Conservation (phyloP, 1,139 yeast genomes). For the Magnusiomyces sp. region DNA sequence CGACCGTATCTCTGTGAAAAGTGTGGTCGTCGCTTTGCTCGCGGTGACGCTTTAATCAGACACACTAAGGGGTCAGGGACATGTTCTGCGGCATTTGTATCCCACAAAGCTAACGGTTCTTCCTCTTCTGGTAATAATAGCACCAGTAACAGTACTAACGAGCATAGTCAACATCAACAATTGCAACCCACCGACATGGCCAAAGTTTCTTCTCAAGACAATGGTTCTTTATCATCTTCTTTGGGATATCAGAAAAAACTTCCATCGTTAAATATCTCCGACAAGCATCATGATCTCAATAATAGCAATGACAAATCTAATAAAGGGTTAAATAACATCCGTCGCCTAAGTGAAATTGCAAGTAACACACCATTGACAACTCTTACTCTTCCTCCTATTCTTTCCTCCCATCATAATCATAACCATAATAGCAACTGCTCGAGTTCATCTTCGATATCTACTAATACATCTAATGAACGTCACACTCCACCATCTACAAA, state of each 20-base stretch:
- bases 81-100: slow-evolving; percentile 19
- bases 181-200: slow-evolving; percentile 10
- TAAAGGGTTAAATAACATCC: background rate
- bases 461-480: too few relatives aligned
- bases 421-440: too few relatives aligned
- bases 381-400: too few relatives aligned
- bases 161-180: slow-evolving; percentile 14
- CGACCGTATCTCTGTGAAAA: slow-evolving; percentile 54
- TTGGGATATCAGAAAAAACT: background rate
- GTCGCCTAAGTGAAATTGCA: background rate
- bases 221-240: background rate
- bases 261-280: background rate
- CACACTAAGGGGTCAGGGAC: slow-evolving; percentile 41
- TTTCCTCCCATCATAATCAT: too few relatives aligned
- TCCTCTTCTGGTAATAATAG: background rate
- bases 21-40: slow-evolving; percentile 62
- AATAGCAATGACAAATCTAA: background rate
- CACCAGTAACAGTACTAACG: slow-evolving; percentile 6
- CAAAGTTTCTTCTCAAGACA: slow-evolving; percentile 1
- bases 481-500: too few relatives aligned
- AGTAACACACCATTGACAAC: too few relatives aligned
- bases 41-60: slow-evolving; percentile 69
- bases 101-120: slow-evolving; percentile 10
- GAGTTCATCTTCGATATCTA: too few relatives aligned
- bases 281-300: background rate